Conservation (phyloP, 108 stramenopile genomes). For the Asterionellopsis glacialis region DNA sequence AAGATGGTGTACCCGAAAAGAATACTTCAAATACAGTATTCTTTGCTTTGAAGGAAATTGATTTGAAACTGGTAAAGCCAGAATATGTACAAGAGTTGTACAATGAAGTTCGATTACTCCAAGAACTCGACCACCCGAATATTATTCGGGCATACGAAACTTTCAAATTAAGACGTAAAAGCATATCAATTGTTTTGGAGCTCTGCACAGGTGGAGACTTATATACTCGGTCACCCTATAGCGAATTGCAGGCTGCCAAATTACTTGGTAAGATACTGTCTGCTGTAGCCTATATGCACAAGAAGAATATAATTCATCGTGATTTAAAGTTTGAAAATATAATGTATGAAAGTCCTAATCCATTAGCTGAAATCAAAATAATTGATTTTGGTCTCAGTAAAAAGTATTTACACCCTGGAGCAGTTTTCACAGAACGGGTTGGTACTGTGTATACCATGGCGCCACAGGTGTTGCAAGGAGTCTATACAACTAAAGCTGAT, state of each 20-base stretch:
- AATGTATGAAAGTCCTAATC: constrained; percentile 54
- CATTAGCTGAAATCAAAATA: constrained; percentile 57
- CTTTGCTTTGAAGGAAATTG: constrained; percentile 11
- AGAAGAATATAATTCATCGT: constrained; percentile 72
- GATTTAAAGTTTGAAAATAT: constrained; percentile 86
- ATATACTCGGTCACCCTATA: constrained; percentile 56
- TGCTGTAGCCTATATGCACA: constrained; percentile 79
- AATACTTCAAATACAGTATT: not conserved
- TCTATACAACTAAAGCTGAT: constrained; percentile 77
- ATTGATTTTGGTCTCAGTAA: constrained; percentile 91
- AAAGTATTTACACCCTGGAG: constrained; percentile 20
- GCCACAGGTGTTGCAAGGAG: constrained; percentile 70
- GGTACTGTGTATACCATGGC: constrained; percentile 81
- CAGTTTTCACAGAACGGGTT: constrained; percentile 47
- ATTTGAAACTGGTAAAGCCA: not conserved
- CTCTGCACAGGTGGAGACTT: constrained; percentile 76
- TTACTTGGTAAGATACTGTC: constrained; percentile 54
- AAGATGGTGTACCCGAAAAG: not conserved
- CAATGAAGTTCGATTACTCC: constrained; percentile 4
- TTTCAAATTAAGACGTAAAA: constrained; percentile 37
- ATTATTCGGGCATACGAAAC: constrained; percentile 84
- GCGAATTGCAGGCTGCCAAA: constrained; percentile 46
- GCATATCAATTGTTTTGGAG: constrained; percentile 65
- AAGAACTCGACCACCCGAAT: constrained; percentile 76
- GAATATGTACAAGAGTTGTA: constrained; percentile 1